Evolutionary conservation across 768 basidiomycete species (phyloP).

Genomic region (Xerocomus potaroensis): DNA sequence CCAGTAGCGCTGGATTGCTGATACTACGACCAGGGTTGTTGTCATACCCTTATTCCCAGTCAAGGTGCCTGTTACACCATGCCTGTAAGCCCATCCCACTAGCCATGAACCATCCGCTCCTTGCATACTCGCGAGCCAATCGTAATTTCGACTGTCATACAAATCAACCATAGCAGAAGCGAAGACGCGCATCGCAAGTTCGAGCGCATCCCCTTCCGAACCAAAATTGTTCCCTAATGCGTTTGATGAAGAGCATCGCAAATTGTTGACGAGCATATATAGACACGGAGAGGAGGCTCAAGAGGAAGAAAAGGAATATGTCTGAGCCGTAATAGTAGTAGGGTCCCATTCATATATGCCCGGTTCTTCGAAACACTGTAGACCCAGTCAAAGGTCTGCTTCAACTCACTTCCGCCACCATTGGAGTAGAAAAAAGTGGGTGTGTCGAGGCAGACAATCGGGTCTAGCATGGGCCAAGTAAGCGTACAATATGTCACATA

Average conservation of each 20-base stretch:
- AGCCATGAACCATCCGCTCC: conserved; percentile 21
- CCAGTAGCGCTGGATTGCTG: conserved; percentile 12
- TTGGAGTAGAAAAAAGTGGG: conserved; percentile 22
- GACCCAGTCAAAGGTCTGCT: conserved; percentile 21
- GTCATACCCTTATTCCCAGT: conserved; percentile 20
- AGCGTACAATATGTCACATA: background rate
- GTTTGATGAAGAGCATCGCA: conserved; percentile 11
- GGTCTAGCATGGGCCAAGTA: conserved; percentile 5
- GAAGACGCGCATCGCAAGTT: conserved; percentile 17
- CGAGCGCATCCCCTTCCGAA: conserved; percentile 15
- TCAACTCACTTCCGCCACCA: conserved; percentile 13
- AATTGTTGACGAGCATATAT: conserved; percentile 13
- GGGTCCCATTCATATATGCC: conserved; percentile 17
- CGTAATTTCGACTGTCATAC: conserved; percentile 14
- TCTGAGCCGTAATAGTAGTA: conserved; percentile 18
- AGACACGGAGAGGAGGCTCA: conserved; percentile 17
- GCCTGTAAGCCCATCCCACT: conserved; percentile 19
- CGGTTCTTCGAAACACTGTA: conserved; percentile 19
- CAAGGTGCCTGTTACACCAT: background rate
- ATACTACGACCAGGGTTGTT: conserved; percentile 19
- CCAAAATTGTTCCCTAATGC: conserved; percentile 16
- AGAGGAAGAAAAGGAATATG: conserved; percentile 21
- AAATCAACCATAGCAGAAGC: conserved; percentile 10
- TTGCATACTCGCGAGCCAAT: conserved; percentile 16
- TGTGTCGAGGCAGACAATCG: conserved; percentile 16